Evolutionary conservation across 345 rosid genomes (phyloP), one percentile per base, ranked within the genome.

Genomic region (Rhodamnia argentea): DNA sequence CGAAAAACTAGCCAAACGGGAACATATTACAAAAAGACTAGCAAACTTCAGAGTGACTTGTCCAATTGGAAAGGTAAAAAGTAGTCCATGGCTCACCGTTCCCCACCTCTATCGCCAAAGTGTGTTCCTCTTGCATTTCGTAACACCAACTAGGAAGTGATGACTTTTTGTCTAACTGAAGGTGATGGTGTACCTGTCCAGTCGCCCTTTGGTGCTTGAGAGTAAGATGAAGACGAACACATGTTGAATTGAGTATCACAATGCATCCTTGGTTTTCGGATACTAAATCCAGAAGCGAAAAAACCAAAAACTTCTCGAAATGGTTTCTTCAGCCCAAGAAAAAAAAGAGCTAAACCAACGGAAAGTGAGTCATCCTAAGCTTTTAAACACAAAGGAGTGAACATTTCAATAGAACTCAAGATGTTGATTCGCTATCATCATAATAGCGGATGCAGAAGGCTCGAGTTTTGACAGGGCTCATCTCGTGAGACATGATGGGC

Each of bases 291-390:
- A 5, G 10, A 64, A 42, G 76, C 44, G 5, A 20, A 64, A 64
- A 64, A 64, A 64, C 76, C 6, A 8, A 15, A 64, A 7, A 1
- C 44, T 29, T 64, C 23, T 29, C 44, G 0, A 7, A 64, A 42
- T 16, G 23, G 44, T 64, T 54, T 64, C 3, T 0, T 16, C 0
- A 0, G 22, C 74, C 74, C 51, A 50, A 10, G 6, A 0, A 27
- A 27, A 0, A 7, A 60, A 60, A 27, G 74, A 60, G 10, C 37
- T 60, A 60, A 14, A 20, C 20, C 18, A 7, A 29, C 22, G 11
- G 29, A 11, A 5, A 27, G 16, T 27, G 20, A 27, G 75, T 62
- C 42, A 29, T 62, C 75, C 42, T 62, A 14, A 62, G 29, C 42
- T 62, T 15, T 62, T 27, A 10, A 1, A 60, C 11, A 7, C 22